A percentile compares a stretch with the other conserved stretches of the same genome.
phyloP scores from a whole-genome alignment of 2,329 filamentous ascomycete species.

The Stachybotrys chartarum region DNA sequence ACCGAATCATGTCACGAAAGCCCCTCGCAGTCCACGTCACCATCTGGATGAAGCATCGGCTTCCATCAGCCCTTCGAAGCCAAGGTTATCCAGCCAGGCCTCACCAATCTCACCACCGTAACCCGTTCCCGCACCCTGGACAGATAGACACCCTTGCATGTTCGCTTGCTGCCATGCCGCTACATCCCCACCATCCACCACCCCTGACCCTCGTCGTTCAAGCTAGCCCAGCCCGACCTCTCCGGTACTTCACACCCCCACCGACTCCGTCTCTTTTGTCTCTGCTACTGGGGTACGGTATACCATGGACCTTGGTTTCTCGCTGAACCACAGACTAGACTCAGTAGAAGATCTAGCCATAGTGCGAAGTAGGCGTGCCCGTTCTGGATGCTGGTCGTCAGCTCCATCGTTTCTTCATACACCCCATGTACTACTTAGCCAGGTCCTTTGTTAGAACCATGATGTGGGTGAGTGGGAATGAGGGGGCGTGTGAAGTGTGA shows the following conservation, averaged over 20 bases:
- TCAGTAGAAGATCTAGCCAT: not conserved
- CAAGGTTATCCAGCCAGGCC: not conserved
- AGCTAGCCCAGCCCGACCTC: not conserved
- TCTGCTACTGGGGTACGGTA: not conserved
- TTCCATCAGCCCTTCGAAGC: not conserved
- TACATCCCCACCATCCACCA: not conserved
- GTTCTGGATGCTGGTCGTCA: no score
- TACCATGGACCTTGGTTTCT: no score
- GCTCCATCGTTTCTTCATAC: not conserved
- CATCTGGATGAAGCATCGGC: no score
- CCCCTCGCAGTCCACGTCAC: not conserved
- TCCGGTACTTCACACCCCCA: not conserved
- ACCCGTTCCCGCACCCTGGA: not conserved
- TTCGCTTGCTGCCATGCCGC: not conserved
- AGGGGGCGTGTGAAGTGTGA: not conserved
- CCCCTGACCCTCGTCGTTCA: not conserved
- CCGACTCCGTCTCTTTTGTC: not conserved
- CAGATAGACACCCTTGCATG: not conserved
- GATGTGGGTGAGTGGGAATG: not conserved
- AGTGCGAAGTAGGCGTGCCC: no score
- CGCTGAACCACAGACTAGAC: not conserved
- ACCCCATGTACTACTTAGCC: not conserved
- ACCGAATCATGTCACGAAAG: not conserved
- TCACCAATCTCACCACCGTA: not conserved
- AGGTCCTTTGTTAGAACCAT: no score